These are phyloP conservation scores for Teunomyces tritomae DNA, from an alignment of 805 yeast genomes.

Conservation along the genomic window DNA sequence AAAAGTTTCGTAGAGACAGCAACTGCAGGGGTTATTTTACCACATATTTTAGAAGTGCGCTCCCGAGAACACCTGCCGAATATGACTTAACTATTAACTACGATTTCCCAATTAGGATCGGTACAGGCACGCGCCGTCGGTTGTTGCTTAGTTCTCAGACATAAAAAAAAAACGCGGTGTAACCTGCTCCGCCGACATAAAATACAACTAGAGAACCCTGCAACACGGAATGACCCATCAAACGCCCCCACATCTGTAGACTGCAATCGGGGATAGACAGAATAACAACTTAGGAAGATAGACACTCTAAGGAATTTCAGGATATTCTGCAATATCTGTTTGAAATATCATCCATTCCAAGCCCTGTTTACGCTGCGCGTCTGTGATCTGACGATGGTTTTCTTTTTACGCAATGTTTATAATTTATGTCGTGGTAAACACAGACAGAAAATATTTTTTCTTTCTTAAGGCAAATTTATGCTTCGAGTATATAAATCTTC, in stretches of 20 bases:
- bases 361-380: neutral
- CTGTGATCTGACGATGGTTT: neutral
- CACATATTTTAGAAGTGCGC: neutral
- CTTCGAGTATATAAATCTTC: slow-evolving; percentile 2
- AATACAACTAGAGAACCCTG: neutral
- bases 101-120: neutral
- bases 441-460: neutral
- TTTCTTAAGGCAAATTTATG: neutral
- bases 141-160: slow-evolving; percentile 1
- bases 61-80: neutral
- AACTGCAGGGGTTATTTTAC: neutral
- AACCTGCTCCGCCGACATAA: neutral
- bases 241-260: no score
- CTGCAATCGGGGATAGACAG: no score
- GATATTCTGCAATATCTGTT: no score
- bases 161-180: neutral
- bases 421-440: neutral
- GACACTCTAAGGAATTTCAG: no score
- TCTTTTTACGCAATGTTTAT: neutral
- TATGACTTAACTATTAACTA: neutral
- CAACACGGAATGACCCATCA: no score
- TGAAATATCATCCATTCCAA: neutral
- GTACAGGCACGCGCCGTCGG: neutral
- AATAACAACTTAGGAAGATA: no score
- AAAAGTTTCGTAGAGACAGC: neutral